Conservation (phyloP, 768 basidiomycete species). For the Boletus patriciae region DNA sequence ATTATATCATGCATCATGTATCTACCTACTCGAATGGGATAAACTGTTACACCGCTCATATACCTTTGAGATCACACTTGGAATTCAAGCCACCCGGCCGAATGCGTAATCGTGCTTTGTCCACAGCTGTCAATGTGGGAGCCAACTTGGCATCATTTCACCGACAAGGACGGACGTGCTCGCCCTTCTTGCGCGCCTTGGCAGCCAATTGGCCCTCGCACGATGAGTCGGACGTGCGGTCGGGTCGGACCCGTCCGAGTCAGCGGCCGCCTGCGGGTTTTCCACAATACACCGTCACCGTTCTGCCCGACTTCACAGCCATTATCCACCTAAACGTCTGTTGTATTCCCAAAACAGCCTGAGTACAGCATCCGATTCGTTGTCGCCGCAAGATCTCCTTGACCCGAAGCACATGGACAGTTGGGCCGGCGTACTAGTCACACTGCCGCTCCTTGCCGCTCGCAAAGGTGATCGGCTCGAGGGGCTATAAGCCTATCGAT, state of each 20-base stretch:
- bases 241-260: not conserved
- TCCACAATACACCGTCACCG: too few species aligned
- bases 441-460: too few species aligned
- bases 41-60: not conserved
- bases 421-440: too few species aligned
- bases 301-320: not conserved
- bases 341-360: too few species aligned
- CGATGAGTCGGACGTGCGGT: not conserved
- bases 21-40: not conserved
- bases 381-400: too few species aligned
- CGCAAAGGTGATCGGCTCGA: too few species aligned
- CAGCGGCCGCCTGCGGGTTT: too few species aligned
- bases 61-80: not conserved
- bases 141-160: not conserved
- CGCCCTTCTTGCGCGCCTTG: not conserved
- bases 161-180: conserved; percentile 10
- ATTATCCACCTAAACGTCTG: not conserved
- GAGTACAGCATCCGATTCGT: too few species aligned
- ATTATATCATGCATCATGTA: not conserved
- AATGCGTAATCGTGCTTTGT: conserved; percentile 2
- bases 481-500: too few species aligned
- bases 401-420: too few species aligned
- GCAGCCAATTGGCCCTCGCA: not conserved
- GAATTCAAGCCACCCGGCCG: too few species aligned
- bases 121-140: not conserved